These are phyloP conservation scores for Rhodomyrtus psidioides DNA, from an alignment of 441 rosid genomes.

Conservation along the genomic window DNA sequence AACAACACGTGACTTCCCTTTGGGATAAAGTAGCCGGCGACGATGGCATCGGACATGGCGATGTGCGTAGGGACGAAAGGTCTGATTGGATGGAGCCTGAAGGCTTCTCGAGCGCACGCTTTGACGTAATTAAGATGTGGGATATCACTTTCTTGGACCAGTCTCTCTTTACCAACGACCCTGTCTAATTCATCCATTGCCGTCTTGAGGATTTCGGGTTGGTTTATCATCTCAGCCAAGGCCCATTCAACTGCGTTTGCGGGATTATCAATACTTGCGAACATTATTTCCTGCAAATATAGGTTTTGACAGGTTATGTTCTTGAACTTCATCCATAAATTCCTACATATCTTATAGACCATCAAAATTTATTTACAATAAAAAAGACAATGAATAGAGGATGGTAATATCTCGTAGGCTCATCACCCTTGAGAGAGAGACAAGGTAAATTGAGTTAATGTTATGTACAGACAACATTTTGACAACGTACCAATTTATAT, in stretches of 20 bases:
- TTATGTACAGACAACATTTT: no score
- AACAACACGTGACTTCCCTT: conserved; percentile 38
- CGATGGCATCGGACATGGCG: conserved; percentile 7
- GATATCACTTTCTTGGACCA: conserved; percentile 35
- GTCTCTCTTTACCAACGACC: no score
- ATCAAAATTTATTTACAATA: no score
- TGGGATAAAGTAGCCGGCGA: conserved; percentile 34
- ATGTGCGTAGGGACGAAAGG: conserved; percentile 37
- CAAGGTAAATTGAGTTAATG: no score
- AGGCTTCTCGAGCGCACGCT: conserved; percentile 35
- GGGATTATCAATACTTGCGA: conserved; percentile 35
- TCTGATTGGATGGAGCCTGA: conserved; percentile 34
- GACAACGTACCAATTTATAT: no score
- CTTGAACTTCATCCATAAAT: background rate
- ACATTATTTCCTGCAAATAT: conserved; percentile 24
- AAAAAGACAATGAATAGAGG: no score
- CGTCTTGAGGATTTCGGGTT: conserved; percentile 26
- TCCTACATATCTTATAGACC: no score
- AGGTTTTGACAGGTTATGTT: background rate
- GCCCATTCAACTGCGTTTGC: conserved; percentile 33
- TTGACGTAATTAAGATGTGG: conserved; percentile 27
- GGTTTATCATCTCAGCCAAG: conserved; percentile 37
- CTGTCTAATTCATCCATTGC: conserved; percentile 32
- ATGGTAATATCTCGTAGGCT: no score
- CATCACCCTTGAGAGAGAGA: no score